Evolutionary conservation across 768 basidiomycete genomes (phyloP).

Genomic region (Podaxis pistillaris): DNA sequence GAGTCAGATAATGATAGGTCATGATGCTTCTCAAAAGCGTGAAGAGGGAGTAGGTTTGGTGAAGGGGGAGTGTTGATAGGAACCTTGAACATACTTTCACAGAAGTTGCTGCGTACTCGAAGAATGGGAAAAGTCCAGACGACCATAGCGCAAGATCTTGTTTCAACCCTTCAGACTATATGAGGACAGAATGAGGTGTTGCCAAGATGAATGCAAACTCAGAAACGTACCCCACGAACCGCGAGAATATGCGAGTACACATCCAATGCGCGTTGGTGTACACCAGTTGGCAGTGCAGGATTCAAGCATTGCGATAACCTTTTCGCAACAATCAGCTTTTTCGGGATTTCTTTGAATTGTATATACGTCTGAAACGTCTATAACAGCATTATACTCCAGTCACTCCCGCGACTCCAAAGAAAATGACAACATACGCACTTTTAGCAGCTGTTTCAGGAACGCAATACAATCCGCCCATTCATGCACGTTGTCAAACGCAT

Average conservation of each 20-base stretch:
- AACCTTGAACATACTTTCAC: conserved; percentile 62
- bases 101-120: conserved; percentile 98
- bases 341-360: conserved; percentile 94
- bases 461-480: conserved; percentile 99
- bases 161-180: conserved; percentile 80
- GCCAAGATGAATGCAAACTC: conserved; percentile 3
- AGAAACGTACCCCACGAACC: conserved; percentile 76
- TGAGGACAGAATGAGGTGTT: background rate
- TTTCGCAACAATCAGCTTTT: conserved; percentile 92
- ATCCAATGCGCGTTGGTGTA: conserved; percentile 94
- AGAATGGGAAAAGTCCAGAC: conserved; percentile 95
- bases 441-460: conserved; percentile 90
- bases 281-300: conserved; percentile 95
- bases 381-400: background rate
- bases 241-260: conserved; percentile 91
- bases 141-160: conserved; percentile 93
- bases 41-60: background rate
- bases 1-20: background rate
- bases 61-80: background rate
- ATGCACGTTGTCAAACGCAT: conserved; percentile 91
- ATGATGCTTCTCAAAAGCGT: background rate
- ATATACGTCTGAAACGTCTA: conserved; percentile 92
- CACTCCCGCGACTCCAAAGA: background rate
- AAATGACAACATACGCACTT: conserved; percentile 47
- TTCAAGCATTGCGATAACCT: conserved; percentile 95